Percentiles rank a stretch among this genome's conserved stretches.
phyloP scores from a whole-genome alignment of 2,329 filamentous ascomycete genomes.

The Lecanicillium sp. region DNA sequence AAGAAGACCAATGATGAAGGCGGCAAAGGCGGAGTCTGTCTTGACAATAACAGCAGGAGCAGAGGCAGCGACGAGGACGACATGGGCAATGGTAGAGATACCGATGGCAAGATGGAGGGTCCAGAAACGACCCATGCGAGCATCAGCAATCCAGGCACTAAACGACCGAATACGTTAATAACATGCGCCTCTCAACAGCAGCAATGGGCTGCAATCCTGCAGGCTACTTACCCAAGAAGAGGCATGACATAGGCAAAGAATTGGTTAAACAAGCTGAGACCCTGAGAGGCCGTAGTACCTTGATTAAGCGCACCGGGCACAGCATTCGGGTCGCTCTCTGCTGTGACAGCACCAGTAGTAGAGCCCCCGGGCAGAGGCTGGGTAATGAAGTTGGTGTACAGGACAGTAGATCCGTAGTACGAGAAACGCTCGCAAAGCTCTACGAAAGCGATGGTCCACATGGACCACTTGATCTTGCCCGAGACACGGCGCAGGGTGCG shows the following conservation, averaged over 20 bases:
- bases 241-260: slow-evolving; percentile 57
- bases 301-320: slow-evolving; percentile 46
- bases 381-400: slow-evolving; percentile 61
- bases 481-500: slow-evolving; percentile 53
- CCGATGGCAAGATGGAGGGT: slow-evolving; percentile 62
- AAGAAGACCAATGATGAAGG: slow-evolving; percentile 59
- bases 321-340: slow-evolving; percentile 15
- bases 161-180: no score
- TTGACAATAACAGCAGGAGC: slow-evolving; percentile 54
- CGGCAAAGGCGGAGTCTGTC: slow-evolving; percentile 49
- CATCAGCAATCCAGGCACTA: slow-evolving; percentile 53
- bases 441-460: slow-evolving; percentile 63
- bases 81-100: slow-evolving; percentile 57
- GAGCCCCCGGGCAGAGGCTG: slow-evolving; percentile 44
- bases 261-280: slow-evolving; percentile 43
- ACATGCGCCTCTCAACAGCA: not conserved
- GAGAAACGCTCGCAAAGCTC: slow-evolving; percentile 71
- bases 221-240: slow-evolving; percentile 39
- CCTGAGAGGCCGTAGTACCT: slow-evolving; percentile 47
- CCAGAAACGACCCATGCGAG: slow-evolving; percentile 63
- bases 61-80: slow-evolving; percentile 57
- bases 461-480: slow-evolving; percentile 54
- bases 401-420: slow-evolving; percentile 63
- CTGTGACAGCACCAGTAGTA: slow-evolving; percentile 38
- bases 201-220: not conserved